Evolutionary conservation across 2,329 filamentous ascomycete species (phyloP).

Genomic region (Cadophora sp.): DNA sequence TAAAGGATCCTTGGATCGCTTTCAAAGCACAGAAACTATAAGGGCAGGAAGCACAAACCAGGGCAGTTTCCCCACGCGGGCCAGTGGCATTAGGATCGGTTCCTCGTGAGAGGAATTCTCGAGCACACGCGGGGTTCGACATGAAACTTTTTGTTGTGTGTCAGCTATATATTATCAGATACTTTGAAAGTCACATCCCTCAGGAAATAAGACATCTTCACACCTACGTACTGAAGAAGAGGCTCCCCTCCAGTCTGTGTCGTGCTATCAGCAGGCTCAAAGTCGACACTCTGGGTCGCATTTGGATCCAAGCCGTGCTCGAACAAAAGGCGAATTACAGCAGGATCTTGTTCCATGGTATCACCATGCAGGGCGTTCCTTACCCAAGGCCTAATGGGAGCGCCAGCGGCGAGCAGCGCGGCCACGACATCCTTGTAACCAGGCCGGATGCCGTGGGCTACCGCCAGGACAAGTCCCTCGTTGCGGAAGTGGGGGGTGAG

Average conservation of each 20-base stretch:
- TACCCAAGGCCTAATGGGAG: neutral
- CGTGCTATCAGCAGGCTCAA: neutral
- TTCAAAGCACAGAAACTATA: too few species aligned
- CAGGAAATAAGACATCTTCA: neutral
- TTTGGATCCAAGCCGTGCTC: constrained; percentile 8
- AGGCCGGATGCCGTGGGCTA: neutral
- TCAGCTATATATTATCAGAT: neutral
- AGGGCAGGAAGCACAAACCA: neutral
- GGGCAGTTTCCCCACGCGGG: neutral
- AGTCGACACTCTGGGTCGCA: constrained; percentile 8
- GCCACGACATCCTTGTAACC: neutral
- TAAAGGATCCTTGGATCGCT: too few species aligned
- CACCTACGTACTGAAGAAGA: neutral
- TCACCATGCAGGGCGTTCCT: constrained; percentile 5
- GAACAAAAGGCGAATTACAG: neutral
- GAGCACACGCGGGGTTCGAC: neutral
- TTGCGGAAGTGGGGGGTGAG: constrained; percentile 1
- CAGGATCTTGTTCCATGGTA: neutral
- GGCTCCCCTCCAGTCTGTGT: constrained; percentile 1
- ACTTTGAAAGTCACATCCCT: neutral
- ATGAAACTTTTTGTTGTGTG: neutral
- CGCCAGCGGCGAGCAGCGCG: neutral
- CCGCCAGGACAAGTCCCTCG: neutral
- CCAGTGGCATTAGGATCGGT: neutral
- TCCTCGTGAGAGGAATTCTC: constrained; percentile 4